These are phyloP conservation scores for Pestalotiopsis sp. DNA, from an alignment of 2,329 filamentous ascomycete genomes.

Conservation along the genomic window DNA sequence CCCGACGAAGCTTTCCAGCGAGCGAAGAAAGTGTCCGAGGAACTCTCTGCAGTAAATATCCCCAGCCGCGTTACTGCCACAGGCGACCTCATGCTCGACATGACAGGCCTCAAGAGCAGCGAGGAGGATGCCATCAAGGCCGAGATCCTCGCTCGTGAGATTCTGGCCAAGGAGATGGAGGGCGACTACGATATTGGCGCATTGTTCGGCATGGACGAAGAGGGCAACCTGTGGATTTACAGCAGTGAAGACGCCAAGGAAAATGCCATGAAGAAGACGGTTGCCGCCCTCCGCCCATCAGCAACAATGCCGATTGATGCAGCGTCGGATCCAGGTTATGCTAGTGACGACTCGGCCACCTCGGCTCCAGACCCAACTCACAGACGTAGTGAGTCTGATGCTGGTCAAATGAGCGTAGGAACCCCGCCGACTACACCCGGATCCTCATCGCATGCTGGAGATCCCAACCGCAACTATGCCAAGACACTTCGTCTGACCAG, in stretches of 20 bases:
- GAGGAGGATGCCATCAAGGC: conserved; percentile 91
- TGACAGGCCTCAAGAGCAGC: conserved; percentile 94
- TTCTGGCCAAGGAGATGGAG: conserved; percentile 89
- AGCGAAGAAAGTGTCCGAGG: conserved; percentile 82
- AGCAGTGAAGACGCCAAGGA: conserved; percentile 96
- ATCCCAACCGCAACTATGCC: conserved; percentile 86
- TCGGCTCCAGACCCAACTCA: conserved; percentile 52
- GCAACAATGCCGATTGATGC: conserved; percentile 69
- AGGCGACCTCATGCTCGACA: conserved; percentile 95
- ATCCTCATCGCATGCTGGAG: conserved; percentile 56
- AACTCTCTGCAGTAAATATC: conserved; percentile 88
- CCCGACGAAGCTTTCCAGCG: conserved; percentile 79
- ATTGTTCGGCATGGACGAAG: conserved; percentile 91
- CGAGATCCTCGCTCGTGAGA: conserved; percentile 90
- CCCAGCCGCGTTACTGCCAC: conserved; percentile 89
- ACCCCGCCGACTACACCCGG: conserved; percentile 74
- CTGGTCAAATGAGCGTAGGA: conserved; percentile 55
- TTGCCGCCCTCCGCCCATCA: conserved; percentile 49
- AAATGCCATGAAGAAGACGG: conserved; percentile 72
- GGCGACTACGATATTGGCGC: conserved; percentile 96
- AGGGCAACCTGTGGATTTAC: conserved; percentile 99
- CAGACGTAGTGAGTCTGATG: conserved; percentile 69
- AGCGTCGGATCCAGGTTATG: conserved; percentile 90
- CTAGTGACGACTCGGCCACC: conserved; percentile 77
- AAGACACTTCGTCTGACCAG: conserved; percentile 95